Base-by-base conservation (phyloP, 83 land plant species). In the Picea abies region DNA sequence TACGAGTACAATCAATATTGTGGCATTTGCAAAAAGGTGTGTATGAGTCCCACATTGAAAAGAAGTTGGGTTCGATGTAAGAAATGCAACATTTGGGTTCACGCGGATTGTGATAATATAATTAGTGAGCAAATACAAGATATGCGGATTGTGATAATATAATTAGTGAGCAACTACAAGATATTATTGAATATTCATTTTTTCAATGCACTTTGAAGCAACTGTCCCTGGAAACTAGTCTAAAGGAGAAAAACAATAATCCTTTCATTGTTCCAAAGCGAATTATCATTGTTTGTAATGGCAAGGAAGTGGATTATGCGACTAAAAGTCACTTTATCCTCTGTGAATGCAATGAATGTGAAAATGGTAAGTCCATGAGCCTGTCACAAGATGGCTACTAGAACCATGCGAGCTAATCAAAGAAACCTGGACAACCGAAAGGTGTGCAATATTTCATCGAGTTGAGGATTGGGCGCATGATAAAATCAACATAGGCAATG, bases 401-500 rank as follows among this genome's bases (percentile, higher is more conserved):
- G 56, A 84, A n/a, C 84, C 89, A 32, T 94, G 93, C 88, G 89
- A 95, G 60, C 97, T 98, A 47, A 91, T 92, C 66, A 49, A 60
- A 80, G 85, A 85, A n/a, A 93, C 87, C 82, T 96, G 99, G 99
- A 94, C 93, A 70, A 84, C 92, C 62, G 97, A 93, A 83, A 86
- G 96, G 61, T 96, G 99, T 89, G 99, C 91, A 58, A 83, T 94
- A 26, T 94, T 97, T 81, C 85, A 96, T 79, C 88, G 90, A 96
- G 88, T 87, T 84, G 94, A 95, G 84, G 99, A 97, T 84, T 92
- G 92, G 91, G 94, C 95, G 76, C 87, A 91, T 80, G 94, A 97
- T 85, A 97, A 95, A 84, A 97, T 97, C 52, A 94, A 95, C 60
- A 95, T 95, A 67, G 95, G 99, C 84, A 95, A 85, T 82, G 93